Base-by-base conservation (phyloP, 768 basidiomycete genomes). In the Mycena capillaripes region DNA sequence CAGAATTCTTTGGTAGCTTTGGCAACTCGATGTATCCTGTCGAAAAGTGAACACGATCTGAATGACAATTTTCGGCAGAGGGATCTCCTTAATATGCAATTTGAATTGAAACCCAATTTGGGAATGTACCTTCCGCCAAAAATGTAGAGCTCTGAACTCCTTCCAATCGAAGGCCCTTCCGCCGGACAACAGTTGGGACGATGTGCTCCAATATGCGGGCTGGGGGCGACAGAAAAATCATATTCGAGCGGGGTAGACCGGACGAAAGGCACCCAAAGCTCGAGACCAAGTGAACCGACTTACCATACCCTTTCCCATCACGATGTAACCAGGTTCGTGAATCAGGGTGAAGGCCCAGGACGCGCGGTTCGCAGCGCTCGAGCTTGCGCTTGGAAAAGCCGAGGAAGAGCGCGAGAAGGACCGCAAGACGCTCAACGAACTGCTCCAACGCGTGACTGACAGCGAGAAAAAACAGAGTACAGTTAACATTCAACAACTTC, bases 271-370 rank as follows among this genome's bases (percentile, higher is more conserved):
- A 44, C 25, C 19, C 59, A 3, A 61, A 46, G 44, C 42, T 61
- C 29, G 32, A 61, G 44, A n/a, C 32, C 0, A 61, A 46, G 59
- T 61, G 59, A 61, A 25, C 46, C 44, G 27, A 61, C 42, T 61
- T 40, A 46, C 25, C 59, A 46, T 58, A 46, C 29, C 44, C 29
- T 44, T 61, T 30, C 27, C n/a, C 57, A 46, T 61, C 27, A 61
- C 44, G n/a, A 61, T 44, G 44, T 61, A 30, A 46, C 59, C 29
- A n/a, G 25, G 56, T 34, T 58, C 34, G n/a, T 58, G 34, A 61
- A 61, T 61, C 29, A 61, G 59, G 44, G 42, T 27, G 16, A 61
- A 61, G 30, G 19, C 14, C 17, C 14, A 25, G 3, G 59, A 61
- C 14, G 59, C 23, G 59, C 59, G 42, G 29, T 46, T 61, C 21